phyloP scores from a whole-genome alignment of 306 rosid genomes.

The Pterocarpus macrocarpus region DNA sequence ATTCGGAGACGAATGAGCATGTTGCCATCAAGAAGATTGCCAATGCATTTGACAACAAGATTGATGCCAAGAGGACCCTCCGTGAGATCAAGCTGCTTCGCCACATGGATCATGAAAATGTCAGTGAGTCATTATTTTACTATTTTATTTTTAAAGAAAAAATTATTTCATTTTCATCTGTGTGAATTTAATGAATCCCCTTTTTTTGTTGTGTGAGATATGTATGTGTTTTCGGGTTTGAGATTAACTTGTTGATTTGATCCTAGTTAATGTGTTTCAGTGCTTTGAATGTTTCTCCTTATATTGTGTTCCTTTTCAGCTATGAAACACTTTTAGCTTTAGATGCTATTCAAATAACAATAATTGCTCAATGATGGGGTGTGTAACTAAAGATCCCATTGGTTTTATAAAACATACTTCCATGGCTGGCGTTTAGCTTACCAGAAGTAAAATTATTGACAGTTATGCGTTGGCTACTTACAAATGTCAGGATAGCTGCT shows the following conservation, averaged over 20 bases:
- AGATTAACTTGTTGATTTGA: slow-evolving; percentile 18
- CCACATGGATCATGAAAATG: slow-evolving; percentile 98
- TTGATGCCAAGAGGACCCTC: slow-evolving; percentile 97
- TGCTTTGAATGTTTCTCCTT: slow-evolving; percentile 23
- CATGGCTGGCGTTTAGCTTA: background rate
- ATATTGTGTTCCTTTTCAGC: slow-evolving; percentile 28
- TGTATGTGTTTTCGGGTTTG: background rate
- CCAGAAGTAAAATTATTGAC: background rate
- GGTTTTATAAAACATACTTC: slow-evolving; percentile 20
- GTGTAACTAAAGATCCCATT: background rate
- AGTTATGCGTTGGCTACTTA: background rate
- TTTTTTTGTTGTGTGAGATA: slow-evolving; percentile 6
- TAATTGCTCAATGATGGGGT: slow-evolving; percentile 13
- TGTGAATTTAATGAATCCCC: background rate
- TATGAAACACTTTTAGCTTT: background rate
- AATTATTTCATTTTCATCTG: background rate
- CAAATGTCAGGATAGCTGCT: background rate
- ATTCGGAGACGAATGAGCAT: slow-evolving; percentile 88
- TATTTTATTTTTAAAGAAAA: background rate
- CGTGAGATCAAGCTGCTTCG: slow-evolving; percentile 98
- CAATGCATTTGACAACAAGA: slow-evolving; percentile 92
- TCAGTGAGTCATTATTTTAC: slow-evolving; percentile 57
- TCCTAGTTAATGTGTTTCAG: slow-evolving; percentile 26
- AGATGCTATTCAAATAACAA: slow-evolving; percentile 12
- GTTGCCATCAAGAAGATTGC: slow-evolving; percentile 97